These are phyloP conservation scores for Skeletonema marinoi DNA, from an alignment of 108 stramenopile genomes.

Conservation along the genomic window DNA sequence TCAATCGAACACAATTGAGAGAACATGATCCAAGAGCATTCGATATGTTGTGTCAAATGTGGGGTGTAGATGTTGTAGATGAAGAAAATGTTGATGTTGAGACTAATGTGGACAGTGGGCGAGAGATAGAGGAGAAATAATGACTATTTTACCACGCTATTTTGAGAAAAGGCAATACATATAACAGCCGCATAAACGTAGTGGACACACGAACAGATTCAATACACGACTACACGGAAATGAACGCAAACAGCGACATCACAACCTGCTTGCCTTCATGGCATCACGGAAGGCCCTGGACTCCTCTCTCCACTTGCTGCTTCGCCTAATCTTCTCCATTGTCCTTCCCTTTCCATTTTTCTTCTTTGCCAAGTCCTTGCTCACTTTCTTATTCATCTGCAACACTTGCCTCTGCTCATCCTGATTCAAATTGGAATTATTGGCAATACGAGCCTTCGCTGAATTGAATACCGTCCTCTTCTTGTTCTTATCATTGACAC, in stretches of 20 bases:
- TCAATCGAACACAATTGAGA: constrained; percentile 73
- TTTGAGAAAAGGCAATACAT: no score
- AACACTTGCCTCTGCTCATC: constrained; percentile 42
- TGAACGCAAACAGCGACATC: background rate
- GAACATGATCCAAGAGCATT: constrained; percentile 88
- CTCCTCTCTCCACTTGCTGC: constrained; percentile 41
- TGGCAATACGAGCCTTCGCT: constrained; percentile 39
- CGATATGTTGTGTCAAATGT: constrained; percentile 65
- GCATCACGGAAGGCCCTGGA: constrained; percentile 32
- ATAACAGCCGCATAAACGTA: no score
- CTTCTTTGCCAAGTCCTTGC: constrained; percentile 29
- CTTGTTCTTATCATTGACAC: constrained; percentile 35
- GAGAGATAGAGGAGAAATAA: no score
- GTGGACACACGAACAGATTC: no score
- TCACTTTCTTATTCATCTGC: constrained; percentile 25
- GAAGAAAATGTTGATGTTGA: no score
- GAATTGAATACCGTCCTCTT: constrained; percentile 44
- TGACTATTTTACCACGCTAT: no score
- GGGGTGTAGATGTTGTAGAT: constrained; percentile 42
- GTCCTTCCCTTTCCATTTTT: constrained; percentile 4
- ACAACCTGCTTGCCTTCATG: constrained; percentile 37
- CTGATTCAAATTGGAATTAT: constrained; percentile 33
- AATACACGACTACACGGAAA: no score
- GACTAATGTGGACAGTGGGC: no score
- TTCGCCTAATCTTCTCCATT: constrained; percentile 19